These are phyloP conservation scores for Gautieria morchelliformis DNA, from an alignment of 768 basidiomycete genomes.

Conservation along the genomic window DNA sequence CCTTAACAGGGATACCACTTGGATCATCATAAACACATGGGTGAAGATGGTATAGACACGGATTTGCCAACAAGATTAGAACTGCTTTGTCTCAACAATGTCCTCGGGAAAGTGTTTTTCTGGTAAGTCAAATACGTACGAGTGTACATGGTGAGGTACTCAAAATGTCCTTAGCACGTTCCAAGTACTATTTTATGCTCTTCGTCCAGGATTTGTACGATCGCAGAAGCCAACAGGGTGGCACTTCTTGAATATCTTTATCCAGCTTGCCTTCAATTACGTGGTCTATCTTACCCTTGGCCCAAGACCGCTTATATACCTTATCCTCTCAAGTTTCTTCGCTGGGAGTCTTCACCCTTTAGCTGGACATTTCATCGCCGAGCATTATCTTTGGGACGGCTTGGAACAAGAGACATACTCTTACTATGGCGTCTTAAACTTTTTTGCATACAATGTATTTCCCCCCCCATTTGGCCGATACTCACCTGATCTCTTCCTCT, in stretches of 20 bases:
- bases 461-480: background rate
- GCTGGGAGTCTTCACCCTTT: conserved; percentile 94
- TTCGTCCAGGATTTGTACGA: conserved; percentile 89
- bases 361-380: conserved; percentile 96
- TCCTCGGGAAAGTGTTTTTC: conserved; percentile 96
- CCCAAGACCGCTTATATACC: conserved; percentile 55
- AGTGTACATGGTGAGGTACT: background rate
- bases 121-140: conserved; percentile 43
- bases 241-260: conserved; percentile 72
- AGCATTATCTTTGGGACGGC: conserved; percentile 92
- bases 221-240: conserved; percentile 71
- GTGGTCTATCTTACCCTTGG: conserved; percentile 45
- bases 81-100: conserved; percentile 81
- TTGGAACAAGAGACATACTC: conserved; percentile 92
- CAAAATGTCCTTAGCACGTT: conserved; percentile 55
- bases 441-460: conserved; percentile 85
- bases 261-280: conserved; percentile 66
- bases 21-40: conserved; percentile 92
- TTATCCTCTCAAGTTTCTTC: conserved; percentile 87
- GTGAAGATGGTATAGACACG: conserved; percentile 93
- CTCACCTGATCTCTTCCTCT: background rate
- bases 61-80: conserved; percentile 87
- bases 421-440: conserved; percentile 89
- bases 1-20: conserved; percentile 71
- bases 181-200: conserved; percentile 96